Evolutionary conservation across 495 filamentous ascomycete species (phyloP), one percentile per base, ranked within the genome.

Genomic region (Penicillium crystallinum): DNA sequence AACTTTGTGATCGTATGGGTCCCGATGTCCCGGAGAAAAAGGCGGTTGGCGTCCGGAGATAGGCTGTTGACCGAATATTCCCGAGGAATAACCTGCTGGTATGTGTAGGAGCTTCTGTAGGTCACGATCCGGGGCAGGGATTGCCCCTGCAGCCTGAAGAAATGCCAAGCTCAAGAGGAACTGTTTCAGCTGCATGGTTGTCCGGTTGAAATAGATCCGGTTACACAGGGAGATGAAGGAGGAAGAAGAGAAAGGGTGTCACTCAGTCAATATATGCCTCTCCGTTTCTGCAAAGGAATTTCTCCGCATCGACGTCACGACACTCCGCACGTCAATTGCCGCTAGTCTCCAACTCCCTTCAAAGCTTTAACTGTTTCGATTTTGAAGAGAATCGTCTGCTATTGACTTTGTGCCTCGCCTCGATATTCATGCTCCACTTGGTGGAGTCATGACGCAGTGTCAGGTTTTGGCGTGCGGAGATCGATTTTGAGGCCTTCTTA

Each of bases 1-100:
- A 9, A 86, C 65, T 46, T 74, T 76, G 53, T 67, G 56, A 50
- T 78, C 76, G 46, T 74, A 77, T 0, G 74, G 74, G 47, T 79
- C 76, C 14, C 61, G 59, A 56, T 76, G 64, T 3, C 66, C 69
- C 0, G 67, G 68, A 4, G 65, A 71, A 21, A 68, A 79, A 0
- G 72, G 75, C 0, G 51, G 51, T 11, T 47, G 30, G 18, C 8
- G 4, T 37, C 17, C 19, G 2, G 29, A 1, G 9, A 50, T 42
- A 3, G 48, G 29, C 17, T 49, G 46, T 31, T 49, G 36, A 12
- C 35, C 15, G 27, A 41, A 42, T 3, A 25, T 10, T 25, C 8
- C 14, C 6, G n/a, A 3, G 9, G 48, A n/a, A 34, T 42, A 29
- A 33, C 37, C 29, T 12, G 48, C 27, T 19, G 51, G 55, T 18